These are phyloP conservation scores for Leucocoprinus birnbaumii DNA, from an alignment of 768 basidiomycete species.

Conservation along the genomic window DNA sequence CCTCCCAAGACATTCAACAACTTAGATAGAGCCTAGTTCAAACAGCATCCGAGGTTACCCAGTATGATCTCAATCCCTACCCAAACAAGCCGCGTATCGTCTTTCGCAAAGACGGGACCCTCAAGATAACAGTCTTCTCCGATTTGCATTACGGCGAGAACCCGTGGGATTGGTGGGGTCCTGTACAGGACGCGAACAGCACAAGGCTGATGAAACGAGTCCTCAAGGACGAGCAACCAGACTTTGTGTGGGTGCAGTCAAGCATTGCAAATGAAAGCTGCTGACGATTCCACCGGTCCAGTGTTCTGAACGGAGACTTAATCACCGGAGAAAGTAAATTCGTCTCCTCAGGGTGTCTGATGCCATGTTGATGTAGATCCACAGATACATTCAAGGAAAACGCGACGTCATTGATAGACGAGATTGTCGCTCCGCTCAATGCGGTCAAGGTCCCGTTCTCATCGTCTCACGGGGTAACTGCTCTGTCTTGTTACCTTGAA, in stretches of 20 bases:
- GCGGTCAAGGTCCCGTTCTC: slow-evolving; percentile 59
- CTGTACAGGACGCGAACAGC: slow-evolving; percentile 64
- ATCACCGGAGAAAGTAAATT: slow-evolving; percentile 67
- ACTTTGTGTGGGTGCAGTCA: slow-evolving; percentile 55
- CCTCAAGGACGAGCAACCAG: slow-evolving; percentile 55
- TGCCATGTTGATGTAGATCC: too few relatives aligned
- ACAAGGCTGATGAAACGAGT: slow-evolving; percentile 54
- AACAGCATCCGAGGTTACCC: not conserved
- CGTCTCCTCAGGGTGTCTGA: not conserved
- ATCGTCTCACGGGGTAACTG: slow-evolving; percentile 69
- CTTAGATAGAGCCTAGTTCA: not conserved
- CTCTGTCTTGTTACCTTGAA: too few relatives aligned
- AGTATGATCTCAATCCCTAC: slow-evolving; percentile 29
- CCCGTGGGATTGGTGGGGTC: slow-evolving; percentile 67
- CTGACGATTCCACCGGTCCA: slow-evolving; percentile 26
- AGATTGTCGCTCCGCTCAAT: slow-evolving; percentile 60
- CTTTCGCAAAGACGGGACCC: slow-evolving; percentile 56
- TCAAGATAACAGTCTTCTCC: slow-evolving; percentile 73
- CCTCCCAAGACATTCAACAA: not conserved
- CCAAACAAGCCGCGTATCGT: slow-evolving; percentile 41
- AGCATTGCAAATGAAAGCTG: not conserved
- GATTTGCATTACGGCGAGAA: slow-evolving; percentile 79
- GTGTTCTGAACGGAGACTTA: slow-evolving; percentile 71
- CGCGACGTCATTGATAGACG: slow-evolving; percentile 61
- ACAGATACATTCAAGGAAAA: slow-evolving; percentile 67